Evolutionary conservation across 441 rosid species (phyloP).

Genomic region (Dalechampia spathulata): DNA sequence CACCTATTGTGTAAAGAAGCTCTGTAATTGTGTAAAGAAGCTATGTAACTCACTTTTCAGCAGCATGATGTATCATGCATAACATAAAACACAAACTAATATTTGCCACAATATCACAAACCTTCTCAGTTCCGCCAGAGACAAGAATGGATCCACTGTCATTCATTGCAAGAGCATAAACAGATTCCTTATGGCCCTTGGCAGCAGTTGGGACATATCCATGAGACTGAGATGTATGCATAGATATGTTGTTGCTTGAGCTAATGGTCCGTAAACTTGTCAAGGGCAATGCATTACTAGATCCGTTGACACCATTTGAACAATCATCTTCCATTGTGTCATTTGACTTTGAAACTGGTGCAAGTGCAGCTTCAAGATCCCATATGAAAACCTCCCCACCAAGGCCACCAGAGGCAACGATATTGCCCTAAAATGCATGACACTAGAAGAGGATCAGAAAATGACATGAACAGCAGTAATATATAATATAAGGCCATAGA

Average conservation of each 20-base stretch:
- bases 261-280: conserved; percentile 73
- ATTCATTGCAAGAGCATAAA: conserved; percentile 97
- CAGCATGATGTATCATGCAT: neutral
- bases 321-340: conserved; percentile 68
- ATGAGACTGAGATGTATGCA: conserved; percentile 56
- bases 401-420: conserved; percentile 99
- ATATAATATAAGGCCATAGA: conserved; percentile 9
- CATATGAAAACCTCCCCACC: conserved; percentile 98
- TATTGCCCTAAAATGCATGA: conserved; percentile 71
- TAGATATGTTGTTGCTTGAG: conserved; percentile 78
- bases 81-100: neutral
- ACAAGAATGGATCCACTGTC: conserved; percentile 80
- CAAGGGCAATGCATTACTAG: conserved; percentile 50
- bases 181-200: conserved; percentile 98
- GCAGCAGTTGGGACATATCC: conserved; percentile 80
- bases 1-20: neutral
- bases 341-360: conserved; percentile 65
- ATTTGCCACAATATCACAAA: conserved; percentile 17
- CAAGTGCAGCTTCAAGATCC: conserved; percentile 85
- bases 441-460: conserved; percentile 68
- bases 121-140: conserved; percentile 99
- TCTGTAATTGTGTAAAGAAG: neutral
- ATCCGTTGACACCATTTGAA: conserved; percentile 54
- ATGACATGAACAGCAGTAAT: conserved; percentile 16
- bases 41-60: neutral